Conservation (phyloP, 2,329 filamentous ascomycete genomes). For the Apiospora phragmitis region DNA sequence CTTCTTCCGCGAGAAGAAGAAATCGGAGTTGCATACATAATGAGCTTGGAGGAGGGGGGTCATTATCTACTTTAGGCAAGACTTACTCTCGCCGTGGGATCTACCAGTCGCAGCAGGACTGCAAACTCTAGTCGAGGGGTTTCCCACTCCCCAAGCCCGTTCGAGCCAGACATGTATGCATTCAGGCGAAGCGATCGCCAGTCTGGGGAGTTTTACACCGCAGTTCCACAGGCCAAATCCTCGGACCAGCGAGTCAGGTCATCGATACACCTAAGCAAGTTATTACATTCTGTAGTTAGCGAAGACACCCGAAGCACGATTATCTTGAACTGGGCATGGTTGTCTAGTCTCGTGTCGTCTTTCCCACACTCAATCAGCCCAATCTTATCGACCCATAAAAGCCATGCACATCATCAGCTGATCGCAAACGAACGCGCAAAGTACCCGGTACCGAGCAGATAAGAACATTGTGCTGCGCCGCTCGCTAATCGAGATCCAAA, state of each 20-base stretch:
- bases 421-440: no score
- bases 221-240: not conserved
- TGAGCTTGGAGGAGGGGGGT: not conserved
- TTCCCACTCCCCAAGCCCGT: not conserved
- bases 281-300: not conserved
- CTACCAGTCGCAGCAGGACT: not conserved
- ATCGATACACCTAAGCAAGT: not conserved
- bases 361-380: no score
- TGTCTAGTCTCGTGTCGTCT: not conserved
- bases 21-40: not conserved
- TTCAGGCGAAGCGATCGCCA: not conserved
- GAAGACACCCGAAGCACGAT: not conserved
- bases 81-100: no score
- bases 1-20: conserved; percentile 59
- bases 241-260: not conserved
- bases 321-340: not conserved
- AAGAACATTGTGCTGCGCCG: not conserved
- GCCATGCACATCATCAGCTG: no score
- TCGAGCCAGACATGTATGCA: not conserved
- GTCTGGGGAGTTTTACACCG: not conserved
- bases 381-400: no score
- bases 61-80: no score
- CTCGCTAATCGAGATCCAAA: not conserved
- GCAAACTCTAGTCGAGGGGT: not conserved
- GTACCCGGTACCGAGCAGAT: not conserved